Evolutionary conservation across 1,139 yeast genomes (phyloP), one percentile per base, ranked within the genome.

Genomic region (Sugiyamaella grinbergsii): DNA sequence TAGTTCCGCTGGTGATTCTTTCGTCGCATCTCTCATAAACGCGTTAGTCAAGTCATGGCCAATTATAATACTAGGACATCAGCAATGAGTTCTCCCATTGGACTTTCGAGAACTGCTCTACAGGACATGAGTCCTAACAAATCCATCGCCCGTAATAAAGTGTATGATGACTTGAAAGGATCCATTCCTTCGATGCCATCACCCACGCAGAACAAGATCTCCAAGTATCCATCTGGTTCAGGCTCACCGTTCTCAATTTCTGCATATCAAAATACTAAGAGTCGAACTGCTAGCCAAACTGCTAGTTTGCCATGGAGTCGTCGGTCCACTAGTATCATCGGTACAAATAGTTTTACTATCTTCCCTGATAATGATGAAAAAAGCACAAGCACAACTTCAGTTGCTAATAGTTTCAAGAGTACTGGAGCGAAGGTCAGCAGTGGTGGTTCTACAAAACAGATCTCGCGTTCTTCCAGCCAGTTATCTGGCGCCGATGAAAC

Each of bases 91-190:
- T 18, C 42, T 4, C 24, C 38, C 1, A 18, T 40, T 10, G 43
- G 33, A 4, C 45, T 28, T 11, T 41, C 45, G 23, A 29, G 45
- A 41, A 43, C 47, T 10, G 49, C 46, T 18, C 42, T 49, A 7
- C 49, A 45, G 28, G 52, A 49, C 18, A 7, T 43, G 15, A 44
- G 52, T 44, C 52, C 52, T 7, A 49, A 49, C 39, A 49, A 44
- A 33, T 16, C 33, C 19, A 38, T 26, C 23, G 28, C 34, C 16
- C 7, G 22, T 16, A 28, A 32, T 18, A 18, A 23, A 16, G 36
- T 13, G 26, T 29, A 15, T 33, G 15, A 34, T 10, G 32, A 19
- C 24, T 19, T 31, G 11, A 49, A 49, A 19, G 22, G 38, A 11
- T 5, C 16, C 20, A 2, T 31, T n/a, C 16, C 42, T 1, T 18